Percentiles rank a stretch among this genome's conserved stretches.
Evolutionary conservation across 164 flowering plant genomes (phyloP).

Genomic region (Magnolia changhungtana): DNA sequence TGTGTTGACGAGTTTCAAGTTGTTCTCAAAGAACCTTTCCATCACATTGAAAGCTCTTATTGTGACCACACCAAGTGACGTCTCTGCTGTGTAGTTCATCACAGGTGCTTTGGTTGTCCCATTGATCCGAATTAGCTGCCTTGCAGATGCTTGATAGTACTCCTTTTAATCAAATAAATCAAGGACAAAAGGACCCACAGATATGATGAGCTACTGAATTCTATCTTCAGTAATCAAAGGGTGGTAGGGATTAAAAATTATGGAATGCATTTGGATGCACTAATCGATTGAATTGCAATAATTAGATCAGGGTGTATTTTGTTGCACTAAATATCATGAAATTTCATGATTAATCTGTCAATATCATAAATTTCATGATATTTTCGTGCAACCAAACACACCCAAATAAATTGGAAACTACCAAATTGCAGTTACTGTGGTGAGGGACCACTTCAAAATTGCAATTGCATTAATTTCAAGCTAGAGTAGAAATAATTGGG

Average conservation of each 20-base stretch:
- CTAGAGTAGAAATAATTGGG: too few species aligned
- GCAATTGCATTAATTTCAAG: too few species aligned
- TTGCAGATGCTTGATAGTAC: conserved; percentile 65
- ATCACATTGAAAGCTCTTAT: conserved; percentile 65
- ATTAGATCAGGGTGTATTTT: too few species aligned
- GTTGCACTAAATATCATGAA: too few species aligned
- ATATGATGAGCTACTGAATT: neutral
- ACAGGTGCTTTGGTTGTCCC: conserved; percentile 92
- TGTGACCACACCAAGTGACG: conserved; percentile 70
- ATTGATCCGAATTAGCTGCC: conserved; percentile 71
- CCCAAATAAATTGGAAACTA: too few species aligned
- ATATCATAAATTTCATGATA: too few species aligned
- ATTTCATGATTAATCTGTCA: too few species aligned
- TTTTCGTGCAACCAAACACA: too few species aligned
- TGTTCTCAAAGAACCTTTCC: conserved; percentile 49
- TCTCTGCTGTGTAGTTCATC: conserved; percentile 77
- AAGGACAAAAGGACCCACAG: neutral
- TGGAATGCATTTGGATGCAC: too few species aligned
- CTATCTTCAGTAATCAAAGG: neutral
- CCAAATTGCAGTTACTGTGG: too few species aligned
- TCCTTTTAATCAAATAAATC: conserved; percentile 32
- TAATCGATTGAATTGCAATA: too few species aligned
- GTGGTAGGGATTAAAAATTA: neutral
- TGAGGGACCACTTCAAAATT: too few species aligned
- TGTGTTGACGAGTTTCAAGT: conserved; percentile 56